Evolutionary conservation across 768 basidiomycete genomes (phyloP), one percentile per base, ranked within the genome.

Genomic region (Coprinellus micaceus): DNA sequence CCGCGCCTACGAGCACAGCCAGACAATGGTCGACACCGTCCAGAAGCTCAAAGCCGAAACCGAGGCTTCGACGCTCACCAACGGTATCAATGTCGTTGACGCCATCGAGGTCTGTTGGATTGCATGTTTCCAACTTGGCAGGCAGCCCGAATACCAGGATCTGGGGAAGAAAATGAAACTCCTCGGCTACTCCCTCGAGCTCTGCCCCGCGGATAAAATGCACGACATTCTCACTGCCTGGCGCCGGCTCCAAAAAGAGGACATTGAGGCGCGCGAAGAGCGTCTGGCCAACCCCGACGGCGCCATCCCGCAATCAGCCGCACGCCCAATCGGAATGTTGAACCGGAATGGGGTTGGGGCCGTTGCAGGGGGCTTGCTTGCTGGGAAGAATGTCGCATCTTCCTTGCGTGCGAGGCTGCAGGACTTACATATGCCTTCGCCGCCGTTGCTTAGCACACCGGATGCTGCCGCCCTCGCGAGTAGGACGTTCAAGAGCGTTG

Each of bases 61-160:
- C 1, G 64, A 74, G 10, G 26, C 63, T 5, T 52, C 70, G 0
- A 47, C 58, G 12, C 63, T 63, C 24, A 37, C 64, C 2, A 73
- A 74, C n/a, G 76, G 82, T 36, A 66, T 70, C 13, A 69, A 70
- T 55, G 62, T 83, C 26, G 69, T 72, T 56, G 85, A 89, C 58
- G 88, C 88, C 1, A 80, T 79, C 46, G 88, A 93, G 61, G 87
- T 94, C 33, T 91, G 89, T 60, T 98, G 95, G 95, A 84, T 89
- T 25, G 84, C 88, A 2, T 93, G 91, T 66, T 92, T 87, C 72
- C 88, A 91, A 69, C 81, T 98, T 2, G 95, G 92, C 15, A 82
- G 87, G 57, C 89, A 94, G 61, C 76, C 83, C 6, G 91, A 89
- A 63, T 94, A 87, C 64, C 64, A 77, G 1, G 87, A 94, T 58